Percentiles rank a stretch among this genome's conserved stretches.
Conservation (phyloP, 1,284 basidiomycete genomes). For the Tremellales sp. region DNA sequence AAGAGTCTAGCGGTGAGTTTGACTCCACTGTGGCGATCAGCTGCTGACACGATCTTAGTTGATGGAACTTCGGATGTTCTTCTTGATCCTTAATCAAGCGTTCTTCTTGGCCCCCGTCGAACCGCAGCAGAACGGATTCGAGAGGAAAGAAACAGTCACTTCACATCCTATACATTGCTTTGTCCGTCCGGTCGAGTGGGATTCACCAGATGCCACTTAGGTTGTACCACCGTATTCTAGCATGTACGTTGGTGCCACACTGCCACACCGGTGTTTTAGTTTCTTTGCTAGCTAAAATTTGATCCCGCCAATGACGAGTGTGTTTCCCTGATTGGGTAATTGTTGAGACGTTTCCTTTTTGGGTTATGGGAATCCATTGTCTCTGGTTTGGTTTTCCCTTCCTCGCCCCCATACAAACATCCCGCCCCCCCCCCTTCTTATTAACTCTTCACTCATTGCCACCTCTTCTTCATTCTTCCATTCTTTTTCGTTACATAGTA, state of each 20-base stretch:
- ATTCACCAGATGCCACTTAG: conserved; percentile 1
- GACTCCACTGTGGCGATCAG: background rate
- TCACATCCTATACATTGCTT: conserved; percentile 23
- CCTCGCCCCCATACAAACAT: too few species aligned
- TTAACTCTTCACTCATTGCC: background rate
- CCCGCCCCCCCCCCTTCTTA: background rate
- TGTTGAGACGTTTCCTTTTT: background rate
- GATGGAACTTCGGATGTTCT: conserved; percentile 30
- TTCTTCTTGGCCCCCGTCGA: conserved; percentile 35
- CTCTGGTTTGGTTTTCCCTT: too few species aligned
- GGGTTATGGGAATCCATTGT: too few species aligned
- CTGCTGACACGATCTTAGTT: conserved; percentile 13
- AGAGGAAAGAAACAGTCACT: conserved; percentile 24
- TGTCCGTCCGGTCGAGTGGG: conserved; percentile 20
- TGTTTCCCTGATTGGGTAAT: conserved; percentile 1
- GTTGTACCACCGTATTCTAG: too few species aligned
- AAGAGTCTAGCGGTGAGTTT: conserved; percentile 34
- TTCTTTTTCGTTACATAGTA: too few species aligned
- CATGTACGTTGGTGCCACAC: background rate
- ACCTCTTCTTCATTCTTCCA: background rate
- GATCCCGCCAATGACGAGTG: background rate
- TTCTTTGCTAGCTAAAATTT: background rate
- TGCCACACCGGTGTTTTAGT: background rate
- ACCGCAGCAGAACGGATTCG: conserved; percentile 19
- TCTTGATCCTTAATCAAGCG: conserved; percentile 23